These are phyloP conservation scores for Erodium trifolium DNA, from an alignment of 441 rosid species.

Conservation along the genomic window DNA sequence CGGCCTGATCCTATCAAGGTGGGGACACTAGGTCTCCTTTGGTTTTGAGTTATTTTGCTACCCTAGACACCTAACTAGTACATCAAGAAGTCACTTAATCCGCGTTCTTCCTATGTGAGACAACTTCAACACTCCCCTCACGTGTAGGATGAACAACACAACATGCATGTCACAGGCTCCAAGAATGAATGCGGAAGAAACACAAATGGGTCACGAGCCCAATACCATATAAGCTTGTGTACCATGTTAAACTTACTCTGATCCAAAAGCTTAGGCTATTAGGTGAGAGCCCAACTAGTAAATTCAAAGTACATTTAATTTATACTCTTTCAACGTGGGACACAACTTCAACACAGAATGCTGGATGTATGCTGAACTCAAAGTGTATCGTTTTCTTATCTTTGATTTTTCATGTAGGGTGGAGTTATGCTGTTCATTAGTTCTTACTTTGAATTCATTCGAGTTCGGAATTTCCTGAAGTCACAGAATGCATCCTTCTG, in stretches of 20 bases:
- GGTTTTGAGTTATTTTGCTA: no score
- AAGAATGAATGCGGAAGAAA: background rate
- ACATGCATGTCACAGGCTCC: no score
- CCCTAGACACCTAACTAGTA: background rate
- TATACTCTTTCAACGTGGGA: background rate
- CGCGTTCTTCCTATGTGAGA: background rate
- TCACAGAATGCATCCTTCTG: slow-evolving; percentile 87
- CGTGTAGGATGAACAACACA: no score
- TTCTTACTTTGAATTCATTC: slow-evolving; percentile 82
- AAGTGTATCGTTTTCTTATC: background rate
- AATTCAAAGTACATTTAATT: background rate
- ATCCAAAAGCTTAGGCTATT: background rate
- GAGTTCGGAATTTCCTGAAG: slow-evolving; percentile 76
- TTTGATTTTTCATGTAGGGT: slow-evolving; percentile 44
- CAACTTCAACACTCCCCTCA: background rate
- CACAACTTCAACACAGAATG: background rate
- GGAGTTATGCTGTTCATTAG: slow-evolving; percentile 78
- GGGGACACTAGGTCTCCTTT: no score
- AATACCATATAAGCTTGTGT: background rate
- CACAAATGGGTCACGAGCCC: background rate
- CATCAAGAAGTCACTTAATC: background rate
- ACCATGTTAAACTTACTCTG: background rate
- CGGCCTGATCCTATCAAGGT: no score
- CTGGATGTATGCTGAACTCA: background rate
- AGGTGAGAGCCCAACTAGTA: background rate